Evolutionary conservation across 2,329 filamentous ascomycete species (phyloP), one percentile per base, ranked within the genome.

Genomic region (Cadophora sp.): DNA sequence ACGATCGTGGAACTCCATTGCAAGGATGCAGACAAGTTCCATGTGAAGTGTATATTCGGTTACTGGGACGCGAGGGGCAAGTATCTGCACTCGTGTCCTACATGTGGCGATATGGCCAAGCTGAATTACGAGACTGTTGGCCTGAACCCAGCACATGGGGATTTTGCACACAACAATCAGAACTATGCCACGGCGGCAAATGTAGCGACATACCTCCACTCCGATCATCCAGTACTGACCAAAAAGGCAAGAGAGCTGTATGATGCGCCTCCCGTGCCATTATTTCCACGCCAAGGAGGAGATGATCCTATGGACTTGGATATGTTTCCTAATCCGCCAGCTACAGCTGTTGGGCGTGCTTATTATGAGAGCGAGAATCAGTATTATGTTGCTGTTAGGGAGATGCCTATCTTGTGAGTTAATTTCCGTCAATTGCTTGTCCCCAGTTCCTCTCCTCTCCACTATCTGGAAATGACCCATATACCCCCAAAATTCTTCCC

Each of bases 41-140:
- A 71, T n/a, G 19, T 68, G 14, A 62, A 66, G 14, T 73, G 69
- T 34, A 68, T 70, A 12, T 68, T 71, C 22, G 16, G 62, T 1
- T 67, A 62, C 14, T 73, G 71, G 70, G 66, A 73, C 46, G 4
- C 5, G 0, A 66, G 63, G 9, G 61, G 48, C 14, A 63, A 34
- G 53, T 69, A 69, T 48, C 40, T 67, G 5, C 68, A 65, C 43
- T 51, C 22, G 3, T 72, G 71, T 64, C 70, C 69, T 3, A 40
- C 1, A 3, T 74, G 71, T 37, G 29, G 50, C 22, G 8, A 55
- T 5, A 62, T 55, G 34, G 53, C 69, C 12, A 40, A 55, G 4
- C 43, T 72, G n/a, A 69, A 66, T 40, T 71, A 58, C 22, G 61
- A 72, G 43, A 43, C 27, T 14, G 24, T 69, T 6, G 64, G 56